A percentile compares a stretch with the other conserved stretches of the same genome.
Evolutionary conservation across 305 asterid species (phyloP).

Genomic region (Fraxinus xanthoxyloides): DNA sequence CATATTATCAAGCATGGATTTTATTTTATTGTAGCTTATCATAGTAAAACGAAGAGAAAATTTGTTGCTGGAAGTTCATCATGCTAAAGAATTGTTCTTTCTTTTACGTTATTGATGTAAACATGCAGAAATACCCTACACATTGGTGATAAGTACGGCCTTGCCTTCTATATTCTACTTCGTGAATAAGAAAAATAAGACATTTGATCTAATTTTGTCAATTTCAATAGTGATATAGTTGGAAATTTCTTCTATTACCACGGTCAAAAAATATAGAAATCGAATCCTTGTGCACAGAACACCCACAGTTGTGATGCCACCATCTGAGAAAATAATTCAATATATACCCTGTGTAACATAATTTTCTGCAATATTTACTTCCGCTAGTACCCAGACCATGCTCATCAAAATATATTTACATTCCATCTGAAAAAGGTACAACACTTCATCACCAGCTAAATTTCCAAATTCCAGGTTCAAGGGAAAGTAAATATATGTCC

Average conservation of each 20-base stretch:
- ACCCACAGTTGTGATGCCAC: background rate
- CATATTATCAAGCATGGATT: background rate
- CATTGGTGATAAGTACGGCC: background rate
- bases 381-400: background rate
- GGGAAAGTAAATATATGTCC: background rate
- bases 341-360: background rate
- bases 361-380: background rate
- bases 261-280: background rate
- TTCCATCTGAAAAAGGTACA: background rate
- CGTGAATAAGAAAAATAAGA: background rate
- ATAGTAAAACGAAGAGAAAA: background rate
- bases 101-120: background rate
- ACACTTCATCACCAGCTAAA: background rate
- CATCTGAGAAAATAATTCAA: background rate
- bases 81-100: background rate
- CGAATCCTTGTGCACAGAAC: background rate
- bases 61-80: background rate
- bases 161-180: background rate
- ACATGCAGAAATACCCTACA: background rate
- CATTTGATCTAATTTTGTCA: background rate
- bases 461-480: background rate
- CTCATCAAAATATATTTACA: background rate
- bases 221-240: background rate
- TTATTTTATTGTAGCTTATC: background rate
- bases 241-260: background rate